These are phyloP conservation scores for Leccinum aurantiacum DNA, from an alignment of 768 basidiomycete species.

Conservation along the genomic window DNA sequence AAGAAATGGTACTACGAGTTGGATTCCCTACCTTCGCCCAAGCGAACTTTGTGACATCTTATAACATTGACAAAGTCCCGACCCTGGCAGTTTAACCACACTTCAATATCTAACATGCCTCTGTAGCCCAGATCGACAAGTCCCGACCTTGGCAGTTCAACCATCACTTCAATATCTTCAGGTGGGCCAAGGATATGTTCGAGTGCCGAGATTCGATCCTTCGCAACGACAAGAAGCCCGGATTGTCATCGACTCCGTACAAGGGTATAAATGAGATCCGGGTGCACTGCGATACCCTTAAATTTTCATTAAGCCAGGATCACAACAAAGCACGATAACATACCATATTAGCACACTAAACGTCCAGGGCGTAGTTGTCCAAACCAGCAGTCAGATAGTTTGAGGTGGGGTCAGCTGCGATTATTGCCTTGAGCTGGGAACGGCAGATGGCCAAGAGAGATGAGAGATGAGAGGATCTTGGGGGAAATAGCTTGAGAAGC, in stretches of 20 bases:
- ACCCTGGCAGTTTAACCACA: no score
- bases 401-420: not conserved
- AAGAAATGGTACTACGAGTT: no score
- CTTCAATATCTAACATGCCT: slow-evolving; percentile 36
- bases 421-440: no score
- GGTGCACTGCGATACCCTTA: slow-evolving; percentile 87
- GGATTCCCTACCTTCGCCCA: no score
- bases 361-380: slow-evolving; percentile 99
- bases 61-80: no score
- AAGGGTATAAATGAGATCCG: slow-evolving; percentile 67
- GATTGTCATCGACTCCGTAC: slow-evolving; percentile 35
- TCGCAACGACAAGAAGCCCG: slow-evolving; percentile 47
- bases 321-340: slow-evolving; percentile 16
- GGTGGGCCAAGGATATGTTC: slow-evolving; percentile 22
- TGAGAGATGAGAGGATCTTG: no score
- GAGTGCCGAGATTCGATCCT: slow-evolving; percentile 46
- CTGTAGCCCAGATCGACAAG: slow-evolving; percentile 62
- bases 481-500: no score
- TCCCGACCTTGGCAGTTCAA: slow-evolving; percentile 36
- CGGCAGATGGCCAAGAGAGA: no score
- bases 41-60: no score
- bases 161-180: slow-evolving; percentile 20
- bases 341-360: slow-evolving; percentile 90
- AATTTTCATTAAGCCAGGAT: not conserved
- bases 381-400: slow-evolving; percentile 65